These are phyloP conservation scores for Pseudogymnoascus sp. DNA, from an alignment of 2,329 filamentous ascomycete species.

Conservation along the genomic window DNA sequence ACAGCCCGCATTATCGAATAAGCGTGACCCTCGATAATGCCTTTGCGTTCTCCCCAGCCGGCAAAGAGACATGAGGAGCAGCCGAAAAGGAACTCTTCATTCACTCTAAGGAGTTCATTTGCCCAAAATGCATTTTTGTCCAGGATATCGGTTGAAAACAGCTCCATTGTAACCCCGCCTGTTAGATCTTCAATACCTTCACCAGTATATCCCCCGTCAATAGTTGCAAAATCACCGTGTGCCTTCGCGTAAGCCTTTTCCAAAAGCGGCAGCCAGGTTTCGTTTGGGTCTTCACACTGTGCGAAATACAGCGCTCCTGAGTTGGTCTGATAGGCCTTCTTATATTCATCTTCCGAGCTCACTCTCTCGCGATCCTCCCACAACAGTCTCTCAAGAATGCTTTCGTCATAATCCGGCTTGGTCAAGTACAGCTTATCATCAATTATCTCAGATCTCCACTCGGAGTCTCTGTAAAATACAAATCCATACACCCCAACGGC, in stretches of 20 bases:
- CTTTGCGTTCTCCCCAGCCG: constrained; percentile 51
- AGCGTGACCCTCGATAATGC: constrained; percentile 51
- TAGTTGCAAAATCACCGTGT: constrained; percentile 66
- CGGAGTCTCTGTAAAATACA: constrained; percentile 79
- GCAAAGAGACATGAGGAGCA: constrained; percentile 58
- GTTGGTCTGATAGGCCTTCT: constrained; percentile 60
- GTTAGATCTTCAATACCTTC: constrained; percentile 53
- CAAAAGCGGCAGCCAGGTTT: constrained; percentile 73
- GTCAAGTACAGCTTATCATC: constrained; percentile 85
- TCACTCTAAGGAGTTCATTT: constrained; percentile 64
- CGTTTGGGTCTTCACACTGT: constrained; percentile 65
- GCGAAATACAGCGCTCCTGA: constrained; percentile 73
- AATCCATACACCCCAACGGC: constrained; percentile 82
- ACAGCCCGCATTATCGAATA: constrained; percentile 55
- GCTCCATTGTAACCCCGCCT: constrained; percentile 62
- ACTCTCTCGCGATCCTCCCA: constrained; percentile 69
- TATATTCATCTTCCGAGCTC: constrained; percentile 65
- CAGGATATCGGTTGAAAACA: constrained; percentile 63
- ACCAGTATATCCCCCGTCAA: constrained; percentile 61
- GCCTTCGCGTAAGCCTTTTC: constrained; percentile 83
- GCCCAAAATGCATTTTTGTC: constrained; percentile 79
- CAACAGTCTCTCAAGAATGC: constrained; percentile 64
- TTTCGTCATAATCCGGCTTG: constrained; percentile 74
- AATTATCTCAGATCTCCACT: constrained; percentile 87
- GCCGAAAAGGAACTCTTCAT: constrained; percentile 71